These are phyloP conservation scores for Gymnopilus dilepis DNA, from an alignment of 768 basidiomycete species.

Conservation along the genomic window DNA sequence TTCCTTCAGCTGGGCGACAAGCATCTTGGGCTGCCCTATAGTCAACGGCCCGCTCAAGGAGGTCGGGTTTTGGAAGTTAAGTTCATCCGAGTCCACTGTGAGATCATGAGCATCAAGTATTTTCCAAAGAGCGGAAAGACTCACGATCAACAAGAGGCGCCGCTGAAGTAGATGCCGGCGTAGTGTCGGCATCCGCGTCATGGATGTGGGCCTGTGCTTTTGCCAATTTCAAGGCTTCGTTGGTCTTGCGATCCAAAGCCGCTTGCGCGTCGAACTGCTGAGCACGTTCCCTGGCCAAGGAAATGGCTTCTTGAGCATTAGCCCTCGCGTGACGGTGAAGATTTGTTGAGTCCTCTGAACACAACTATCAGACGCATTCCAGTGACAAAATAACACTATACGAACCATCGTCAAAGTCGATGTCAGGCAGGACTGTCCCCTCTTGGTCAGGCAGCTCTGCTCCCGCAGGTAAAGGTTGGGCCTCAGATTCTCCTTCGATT, in stretches of 20 bases:
- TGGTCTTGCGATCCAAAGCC: conserved; percentile 81
- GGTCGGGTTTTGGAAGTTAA: conserved; percentile 99
- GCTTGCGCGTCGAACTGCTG: conserved; percentile 85
- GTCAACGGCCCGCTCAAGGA: conserved; percentile 84
- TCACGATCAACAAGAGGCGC: conserved; percentile 75
- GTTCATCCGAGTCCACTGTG: conserved; percentile 91
- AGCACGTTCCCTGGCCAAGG: conserved; percentile 77
- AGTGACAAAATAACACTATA: conserved; percentile 7
- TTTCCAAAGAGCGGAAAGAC: conserved; percentile 35
- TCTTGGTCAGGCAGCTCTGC: conserved; percentile 64
- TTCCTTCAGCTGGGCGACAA: conserved; percentile 96
- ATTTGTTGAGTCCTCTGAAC: conserved; percentile 84
- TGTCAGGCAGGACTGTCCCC: conserved; percentile 60
- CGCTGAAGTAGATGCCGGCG: conserved; percentile 29
- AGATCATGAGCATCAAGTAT: not conserved
- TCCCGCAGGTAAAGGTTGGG: conserved; percentile 54
- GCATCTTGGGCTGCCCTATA: conserved; percentile 92
- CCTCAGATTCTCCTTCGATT: conserved; percentile 64
- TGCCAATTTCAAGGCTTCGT: conserved; percentile 74
- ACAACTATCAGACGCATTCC: not conserved
- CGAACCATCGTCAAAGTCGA: conserved; percentile 92
- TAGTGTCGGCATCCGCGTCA: conserved; percentile 48
- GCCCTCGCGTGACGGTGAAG: conserved; percentile 82
- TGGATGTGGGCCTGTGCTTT: conserved; percentile 56
- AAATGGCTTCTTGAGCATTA: conserved; percentile 90